Evolutionary conservation across 495 filamentous ascomycete species (phyloP).

Genomic region (Penicillium roqueforti): DNA sequence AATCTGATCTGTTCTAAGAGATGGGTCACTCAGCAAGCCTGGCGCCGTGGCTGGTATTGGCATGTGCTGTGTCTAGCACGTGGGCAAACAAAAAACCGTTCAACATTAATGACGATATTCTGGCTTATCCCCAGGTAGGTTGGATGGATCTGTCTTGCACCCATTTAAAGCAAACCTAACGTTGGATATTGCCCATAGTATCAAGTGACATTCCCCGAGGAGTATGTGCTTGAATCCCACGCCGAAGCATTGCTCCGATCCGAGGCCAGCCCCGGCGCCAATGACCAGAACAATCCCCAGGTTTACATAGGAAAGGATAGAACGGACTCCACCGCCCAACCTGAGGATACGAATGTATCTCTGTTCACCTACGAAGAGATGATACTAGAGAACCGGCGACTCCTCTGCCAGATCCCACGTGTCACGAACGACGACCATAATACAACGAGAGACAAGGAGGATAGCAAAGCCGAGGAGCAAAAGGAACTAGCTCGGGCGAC

Average conservation of each 20-base stretch:
- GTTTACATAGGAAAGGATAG: conserved; percentile 19
- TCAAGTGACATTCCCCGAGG: conserved; percentile 73
- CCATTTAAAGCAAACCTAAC: conserved; percentile 2
- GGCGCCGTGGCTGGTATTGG: conserved; percentile 29
- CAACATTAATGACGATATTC: conserved; percentile 83
- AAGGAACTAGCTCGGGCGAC: conserved; percentile 82
- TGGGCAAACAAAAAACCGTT: conserved; percentile 58
- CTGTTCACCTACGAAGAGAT: conserved; percentile 49
- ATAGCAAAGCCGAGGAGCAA: conserved; percentile 63
- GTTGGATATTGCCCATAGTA: conserved; percentile 51
- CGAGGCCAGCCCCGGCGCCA: conserved; percentile 16
- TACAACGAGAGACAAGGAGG: conserved; percentile 55
- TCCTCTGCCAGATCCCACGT: conserved; percentile 81
- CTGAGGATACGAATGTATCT: background rate
- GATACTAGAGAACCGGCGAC: conserved; percentile 61
- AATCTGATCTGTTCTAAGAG: background rate
- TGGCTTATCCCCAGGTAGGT: conserved; percentile 85
- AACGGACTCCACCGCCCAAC: conserved; percentile 5
- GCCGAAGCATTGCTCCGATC: conserved; percentile 56
- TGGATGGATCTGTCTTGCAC: background rate
- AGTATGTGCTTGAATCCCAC: conserved; percentile 66
- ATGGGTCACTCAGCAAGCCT: conserved; percentile 30
- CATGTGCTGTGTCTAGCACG: conserved; percentile 37
- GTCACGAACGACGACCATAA: conserved; percentile 46
- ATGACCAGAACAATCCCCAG: conserved; percentile 26